Evolutionary conservation across 148 eudicot genomes (phyloP), one percentile per base, ranked within the genome.

Genomic region (Nyssa sinensis): DNA sequence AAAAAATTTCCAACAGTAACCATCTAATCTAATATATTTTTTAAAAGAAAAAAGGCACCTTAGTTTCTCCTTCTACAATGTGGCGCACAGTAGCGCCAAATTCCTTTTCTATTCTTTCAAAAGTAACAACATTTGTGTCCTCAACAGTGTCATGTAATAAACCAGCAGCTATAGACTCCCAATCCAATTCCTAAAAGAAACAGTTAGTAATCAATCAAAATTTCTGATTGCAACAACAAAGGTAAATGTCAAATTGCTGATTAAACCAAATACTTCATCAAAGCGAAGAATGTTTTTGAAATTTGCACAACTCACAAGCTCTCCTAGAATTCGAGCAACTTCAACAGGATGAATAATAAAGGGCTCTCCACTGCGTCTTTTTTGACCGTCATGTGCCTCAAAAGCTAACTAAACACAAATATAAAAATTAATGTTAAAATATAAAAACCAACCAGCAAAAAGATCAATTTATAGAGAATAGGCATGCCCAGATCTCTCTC

Each of bases 101-200:
- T 32, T 91, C 93, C 62, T 81, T 82, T 76, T 95, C 98, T 66
- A 95, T 93, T 62, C 84, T 80, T 78, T 87, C 98, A 86, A 95
- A 95, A 64, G 97, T 93, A 59, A 95, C 97, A 39, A 89, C 81
- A 81, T 89, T 78, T 75, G 99, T 95, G 82, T 95, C 99, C 81
- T 95, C 99, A 66, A 95, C 99, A 21, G 99, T 95, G 80, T 95
- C 99, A 83, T 95, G 99, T 75, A 95, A 83, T 66, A 95, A 84
- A 39, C 99, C 99, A 77, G 99, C 99, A 73, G 98, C 98, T 77
- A 95, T 86, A 59, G 97, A 93, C 86, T 95, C 99, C 98, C 99
- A 95, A 86, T 95, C 99, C 88, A 93, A 72, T 82, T 95, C 99
- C 99, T 95, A 67, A 44, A n/a, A 75, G 78, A 55, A 81, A 75